These are phyloP conservation scores for Immersiella caudata DNA, from an alignment of 495 filamentous ascomycete genomes.

Conservation along the genomic window DNA sequence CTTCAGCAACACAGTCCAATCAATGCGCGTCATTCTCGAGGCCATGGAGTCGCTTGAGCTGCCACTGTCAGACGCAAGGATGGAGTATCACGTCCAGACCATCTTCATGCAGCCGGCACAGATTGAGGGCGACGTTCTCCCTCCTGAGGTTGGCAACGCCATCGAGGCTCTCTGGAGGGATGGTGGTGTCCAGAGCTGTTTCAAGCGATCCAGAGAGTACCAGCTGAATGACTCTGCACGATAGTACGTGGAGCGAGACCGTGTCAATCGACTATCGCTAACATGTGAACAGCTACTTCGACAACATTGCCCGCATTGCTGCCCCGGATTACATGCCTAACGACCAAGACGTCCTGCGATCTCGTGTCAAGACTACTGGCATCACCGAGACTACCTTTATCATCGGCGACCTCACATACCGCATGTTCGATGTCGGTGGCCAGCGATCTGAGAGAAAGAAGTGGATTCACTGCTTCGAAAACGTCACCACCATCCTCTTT, in stretches of 20 bases:
- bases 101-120: constrained; percentile 95
- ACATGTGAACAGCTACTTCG: constrained; percentile 78
- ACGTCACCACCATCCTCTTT: constrained; percentile 98
- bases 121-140: constrained; percentile 93
- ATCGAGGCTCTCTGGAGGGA: constrained; percentile 95
- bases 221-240: constrained; percentile 96
- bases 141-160: constrained; percentile 89
- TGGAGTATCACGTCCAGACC: constrained; percentile 93
- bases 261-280: constrained; percentile 33
- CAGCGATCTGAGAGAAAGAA: constrained; percentile 99
- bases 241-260: constrained; percentile 72
- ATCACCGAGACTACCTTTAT: constrained; percentile 99
- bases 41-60: constrained; percentile 94
- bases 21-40: constrained; percentile 93
- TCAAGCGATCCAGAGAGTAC: constrained; percentile 93
- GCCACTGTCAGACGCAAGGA: constrained; percentile 80
- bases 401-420: constrained; percentile 95
- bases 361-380: constrained; percentile 98
- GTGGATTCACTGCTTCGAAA: constrained; percentile 99
- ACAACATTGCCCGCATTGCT: constrained; percentile 90
- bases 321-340: constrained; percentile 93
- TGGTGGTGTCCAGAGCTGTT: constrained; percentile 92
- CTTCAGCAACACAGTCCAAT: constrained; percentile 97
- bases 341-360: constrained; percentile 95
- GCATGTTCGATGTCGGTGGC: constrained; percentile 99